phyloP scores from a whole-genome alignment of 2,329 filamentous ascomycete genomes.

The Colletotrichum sublineola region DNA sequence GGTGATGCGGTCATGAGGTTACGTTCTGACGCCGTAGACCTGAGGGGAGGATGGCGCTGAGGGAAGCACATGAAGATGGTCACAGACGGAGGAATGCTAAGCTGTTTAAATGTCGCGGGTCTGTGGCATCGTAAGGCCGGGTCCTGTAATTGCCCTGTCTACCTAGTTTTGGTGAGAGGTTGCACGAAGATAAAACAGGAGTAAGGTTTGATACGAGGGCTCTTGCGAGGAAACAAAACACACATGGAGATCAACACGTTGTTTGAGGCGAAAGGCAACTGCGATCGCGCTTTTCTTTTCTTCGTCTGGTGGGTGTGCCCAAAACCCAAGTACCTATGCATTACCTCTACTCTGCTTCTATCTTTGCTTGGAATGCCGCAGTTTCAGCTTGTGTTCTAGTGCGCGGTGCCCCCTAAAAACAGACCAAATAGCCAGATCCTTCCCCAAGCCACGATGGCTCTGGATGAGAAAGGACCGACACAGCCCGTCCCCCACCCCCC shows the following conservation, averaged over 20 bases:
- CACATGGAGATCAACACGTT: neutral
- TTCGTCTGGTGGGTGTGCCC: neutral
- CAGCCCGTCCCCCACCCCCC: neutral
- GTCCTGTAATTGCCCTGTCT: slow-evolving; percentile 15
- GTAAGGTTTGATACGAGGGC: neutral
- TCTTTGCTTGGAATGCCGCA: slow-evolving; percentile 24
- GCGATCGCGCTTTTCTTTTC: neutral
- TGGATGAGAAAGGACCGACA: neutral
- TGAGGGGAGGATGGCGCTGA: neutral
- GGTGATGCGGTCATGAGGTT: neutral
- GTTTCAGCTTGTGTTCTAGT: slow-evolving; percentile 36
- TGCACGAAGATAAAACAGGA: neutral
- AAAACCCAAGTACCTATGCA: neutral
- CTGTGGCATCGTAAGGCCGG: neutral
- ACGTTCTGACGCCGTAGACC: neutral
- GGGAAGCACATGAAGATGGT: neutral
- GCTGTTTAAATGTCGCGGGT: neutral
- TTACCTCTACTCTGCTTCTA: neutral
- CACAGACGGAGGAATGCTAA: slow-evolving; percentile 12
- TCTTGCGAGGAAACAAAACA: slow-evolving; percentile 9
- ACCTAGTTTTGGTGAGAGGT: neutral
- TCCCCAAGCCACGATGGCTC: neutral
- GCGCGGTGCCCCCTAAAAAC: neutral
- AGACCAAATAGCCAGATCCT: slow-evolving; percentile 1
- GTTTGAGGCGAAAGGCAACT: neutral